Evolutionary conservation across 2,329 filamentous ascomycete genomes (phyloP).

Genomic region (Pseudogymnoascus sp.): DNA sequence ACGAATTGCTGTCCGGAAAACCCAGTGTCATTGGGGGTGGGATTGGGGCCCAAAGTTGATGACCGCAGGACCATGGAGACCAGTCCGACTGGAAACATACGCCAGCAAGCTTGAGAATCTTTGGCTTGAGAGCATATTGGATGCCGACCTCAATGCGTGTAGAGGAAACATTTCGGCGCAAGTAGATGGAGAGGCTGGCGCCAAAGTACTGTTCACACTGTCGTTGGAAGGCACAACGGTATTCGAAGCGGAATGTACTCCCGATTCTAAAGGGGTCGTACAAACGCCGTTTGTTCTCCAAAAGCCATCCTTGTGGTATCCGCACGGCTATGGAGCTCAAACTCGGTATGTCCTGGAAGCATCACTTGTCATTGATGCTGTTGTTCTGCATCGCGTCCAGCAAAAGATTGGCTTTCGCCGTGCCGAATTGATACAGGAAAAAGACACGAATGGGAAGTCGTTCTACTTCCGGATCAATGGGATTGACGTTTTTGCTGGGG

Average conservation of each 20-base stretch:
- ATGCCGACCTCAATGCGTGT: constrained; percentile 32
- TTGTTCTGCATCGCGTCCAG: constrained; percentile 22
- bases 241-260: constrained; percentile 45
- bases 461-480: constrained; percentile 62
- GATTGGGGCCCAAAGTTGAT: constrained; percentile 62
- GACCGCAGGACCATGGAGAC: constrained; percentile 60
- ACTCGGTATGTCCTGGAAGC: constrained; percentile 62
- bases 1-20: constrained; percentile 51
- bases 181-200: constrained; percentile 29
- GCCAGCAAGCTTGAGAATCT: constrained; percentile 52
- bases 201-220: constrained; percentile 28
- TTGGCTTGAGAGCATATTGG: constrained; percentile 30
- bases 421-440: constrained; percentile 34
- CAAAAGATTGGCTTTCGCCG: constrained; percentile 50
- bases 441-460: constrained; percentile 49
- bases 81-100: constrained; percentile 59
- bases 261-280: constrained; percentile 34
- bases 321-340: constrained; percentile 64
- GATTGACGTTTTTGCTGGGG: constrained; percentile 56
- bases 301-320: constrained; percentile 67
- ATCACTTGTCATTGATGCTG: constrained; percentile 40
- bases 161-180: constrained; percentile 33
- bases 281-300: constrained; percentile 42
- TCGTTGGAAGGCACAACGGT: constrained; percentile 17
- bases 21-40: constrained; percentile 63